Evolutionary conservation across 1,284 basidiomycete species (phyloP).

Genomic region (Marasmius tenuissimus): DNA sequence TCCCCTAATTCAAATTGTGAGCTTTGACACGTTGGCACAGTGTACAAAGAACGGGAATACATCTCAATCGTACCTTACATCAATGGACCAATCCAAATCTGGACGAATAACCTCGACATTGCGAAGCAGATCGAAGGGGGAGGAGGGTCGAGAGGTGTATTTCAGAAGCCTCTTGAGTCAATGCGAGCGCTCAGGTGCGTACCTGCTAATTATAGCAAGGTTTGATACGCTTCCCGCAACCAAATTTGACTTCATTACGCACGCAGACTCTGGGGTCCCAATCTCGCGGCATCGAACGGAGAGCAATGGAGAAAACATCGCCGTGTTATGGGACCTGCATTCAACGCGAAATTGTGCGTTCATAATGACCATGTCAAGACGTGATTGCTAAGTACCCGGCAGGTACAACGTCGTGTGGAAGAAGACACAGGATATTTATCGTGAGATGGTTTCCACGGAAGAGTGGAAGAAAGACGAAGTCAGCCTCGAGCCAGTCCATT

Average conservation of each 20-base stretch:
- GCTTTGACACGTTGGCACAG: slow-evolving; percentile 21
- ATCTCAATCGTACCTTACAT: slow-evolving; percentile 47
- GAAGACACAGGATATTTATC: slow-evolving; percentile 39
- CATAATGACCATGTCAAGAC: neutral
- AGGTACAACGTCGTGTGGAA: slow-evolving; percentile 49
- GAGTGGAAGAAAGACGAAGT: slow-evolving; percentile 40
- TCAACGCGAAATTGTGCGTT: slow-evolving; percentile 44
- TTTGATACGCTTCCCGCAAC: neutral
- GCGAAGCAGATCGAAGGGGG: slow-evolving; percentile 42
- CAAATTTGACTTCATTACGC: neutral
- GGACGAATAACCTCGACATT: slow-evolving; percentile 49
- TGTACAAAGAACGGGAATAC: slow-evolving; percentile 42
- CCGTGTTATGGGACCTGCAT: slow-evolving; percentile 48
- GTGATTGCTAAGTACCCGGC: neutral
- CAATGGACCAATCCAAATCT: slow-evolving; percentile 35
- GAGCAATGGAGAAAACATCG: slow-evolving; percentile 50
- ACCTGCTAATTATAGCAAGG: neutral
- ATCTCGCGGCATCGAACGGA: slow-evolving; percentile 41
- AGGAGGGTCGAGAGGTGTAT: slow-evolving; percentile 38
- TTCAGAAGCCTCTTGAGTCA: slow-evolving; percentile 38
- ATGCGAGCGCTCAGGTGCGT: slow-evolving; percentile 32
- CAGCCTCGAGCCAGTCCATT: slow-evolving; percentile 38
- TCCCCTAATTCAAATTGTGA: neutral
- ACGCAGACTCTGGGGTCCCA: slow-evolving; percentile 44
- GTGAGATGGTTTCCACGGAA: slow-evolving; percentile 43